A percentile compares a stretch with the other conserved stretches of the same genome.
Conservation (phyloP, 2,329 filamentous ascomycete genomes). For the Ustilaginoidea virens region DNA sequence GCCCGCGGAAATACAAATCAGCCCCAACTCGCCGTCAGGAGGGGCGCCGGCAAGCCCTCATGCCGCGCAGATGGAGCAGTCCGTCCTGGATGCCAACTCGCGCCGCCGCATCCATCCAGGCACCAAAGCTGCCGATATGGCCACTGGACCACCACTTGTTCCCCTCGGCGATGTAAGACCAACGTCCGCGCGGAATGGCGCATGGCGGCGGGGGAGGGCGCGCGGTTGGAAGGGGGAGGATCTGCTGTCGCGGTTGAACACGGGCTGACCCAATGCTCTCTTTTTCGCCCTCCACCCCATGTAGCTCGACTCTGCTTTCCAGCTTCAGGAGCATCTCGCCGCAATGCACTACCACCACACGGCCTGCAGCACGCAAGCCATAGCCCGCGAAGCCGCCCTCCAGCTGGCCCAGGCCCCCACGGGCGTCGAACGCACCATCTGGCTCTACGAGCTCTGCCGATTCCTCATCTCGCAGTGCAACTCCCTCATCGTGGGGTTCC, state of each 20-base stretch:
- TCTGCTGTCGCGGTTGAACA: too few species aligned
- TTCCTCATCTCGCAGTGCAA: constrained; percentile 94
- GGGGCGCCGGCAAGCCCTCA: constrained; percentile 36
- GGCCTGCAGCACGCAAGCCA: constrained; percentile 47
- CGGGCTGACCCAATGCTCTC: too few species aligned
- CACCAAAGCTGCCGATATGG: constrained; percentile 86
- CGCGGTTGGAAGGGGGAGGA: neutral
- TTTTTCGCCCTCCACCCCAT: too few species aligned
- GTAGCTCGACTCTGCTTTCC: constrained; percentile 92
- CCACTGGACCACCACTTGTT: constrained; percentile 75
- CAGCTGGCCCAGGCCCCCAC: constrained; percentile 67
- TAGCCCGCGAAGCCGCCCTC: constrained; percentile 60
- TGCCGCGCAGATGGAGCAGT: constrained; percentile 47
- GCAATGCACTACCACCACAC: constrained; percentile 78
- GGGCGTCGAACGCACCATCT: constrained; percentile 72
- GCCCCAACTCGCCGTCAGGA: constrained; percentile 57
- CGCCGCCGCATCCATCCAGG: constrained; percentile 80
- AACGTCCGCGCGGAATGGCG: neutral
- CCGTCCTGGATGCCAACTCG: constrained; percentile 54
- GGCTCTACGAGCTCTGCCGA: constrained; percentile 95
- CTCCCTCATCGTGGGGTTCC: constrained; percentile 78
- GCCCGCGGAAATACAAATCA: constrained; percentile 85
- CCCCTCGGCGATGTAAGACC: constrained; percentile 62
- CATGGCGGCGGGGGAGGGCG: neutral
- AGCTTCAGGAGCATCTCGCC: constrained; percentile 92